phyloP scores from a whole-genome alignment of 352 stramenopile genomes.

The Phytophthora ohioensis region DNA sequence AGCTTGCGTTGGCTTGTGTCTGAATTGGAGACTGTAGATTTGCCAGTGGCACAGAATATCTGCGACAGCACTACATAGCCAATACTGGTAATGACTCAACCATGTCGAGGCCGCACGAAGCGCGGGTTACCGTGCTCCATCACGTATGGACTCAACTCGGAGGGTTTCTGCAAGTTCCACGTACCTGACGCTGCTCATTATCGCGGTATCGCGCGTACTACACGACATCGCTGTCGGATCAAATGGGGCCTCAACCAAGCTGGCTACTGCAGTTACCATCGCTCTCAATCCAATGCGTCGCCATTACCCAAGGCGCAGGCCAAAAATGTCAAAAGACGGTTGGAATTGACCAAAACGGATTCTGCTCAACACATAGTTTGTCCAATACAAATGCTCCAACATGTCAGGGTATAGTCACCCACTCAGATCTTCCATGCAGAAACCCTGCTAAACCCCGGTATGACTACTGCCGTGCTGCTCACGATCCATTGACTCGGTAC shows the following conservation, averaged over 20 bases:
- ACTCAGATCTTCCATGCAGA: slow-evolving; percentile 2
- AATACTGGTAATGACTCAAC: too few species aligned
- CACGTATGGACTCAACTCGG: slow-evolving; percentile 5
- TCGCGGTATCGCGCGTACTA: slow-evolving; percentile 23
- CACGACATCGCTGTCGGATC: slow-evolving; percentile 26
- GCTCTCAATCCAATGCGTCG: slow-evolving; percentile 8
- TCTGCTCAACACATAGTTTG: slow-evolving; percentile 18
- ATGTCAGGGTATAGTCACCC: slow-evolving; percentile 16
- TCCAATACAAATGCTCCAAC: not conserved
- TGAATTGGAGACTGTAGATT: too few species aligned
- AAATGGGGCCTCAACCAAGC: slow-evolving; percentile 26
- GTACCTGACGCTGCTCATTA: slow-evolving; percentile 21
- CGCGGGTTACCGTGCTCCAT: slow-evolving; percentile 10
- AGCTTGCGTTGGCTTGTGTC: too few species aligned
- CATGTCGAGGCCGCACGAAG: slow-evolving; percentile 17
- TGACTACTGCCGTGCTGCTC: slow-evolving; percentile 40
- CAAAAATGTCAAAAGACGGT: slow-evolving; percentile 21
- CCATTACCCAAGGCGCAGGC: slow-evolving; percentile 28
- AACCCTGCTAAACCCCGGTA: slow-evolving; percentile 39
- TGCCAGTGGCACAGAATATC: too few species aligned
- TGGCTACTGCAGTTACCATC: slow-evolving; percentile 9
- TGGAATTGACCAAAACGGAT: slow-evolving; percentile 29
- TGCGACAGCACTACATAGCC: too few species aligned
- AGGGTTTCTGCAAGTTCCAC: slow-evolving; percentile 37
- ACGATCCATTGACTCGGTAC: slow-evolving; percentile 31